Base-by-base conservation (phyloP, 2,329 filamentous ascomycete species). In the Fusarium sp. region DNA sequence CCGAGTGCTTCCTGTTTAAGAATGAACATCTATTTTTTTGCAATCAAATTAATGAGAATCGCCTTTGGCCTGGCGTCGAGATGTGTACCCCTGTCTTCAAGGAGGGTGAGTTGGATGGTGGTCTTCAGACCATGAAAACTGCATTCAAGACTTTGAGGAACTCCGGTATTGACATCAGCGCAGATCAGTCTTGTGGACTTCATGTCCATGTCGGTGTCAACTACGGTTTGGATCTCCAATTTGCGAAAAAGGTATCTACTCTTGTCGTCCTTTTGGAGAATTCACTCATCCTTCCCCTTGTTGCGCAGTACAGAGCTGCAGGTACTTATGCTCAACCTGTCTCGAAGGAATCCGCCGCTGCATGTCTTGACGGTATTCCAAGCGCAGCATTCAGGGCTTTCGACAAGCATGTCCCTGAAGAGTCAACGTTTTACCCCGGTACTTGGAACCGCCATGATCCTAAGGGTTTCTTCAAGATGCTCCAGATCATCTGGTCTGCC, bases 161-260 rank as follows among this genome's bases (percentile, higher is more conserved):
- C 14, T 55, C 66, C 2, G 56, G 27, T 3, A 16, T 56, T 14
- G 14, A 61, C 0, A 72, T 75, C 14, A 45, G n/a, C 0, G 68
- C 59, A 2, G 70, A 77, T 45, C 46, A 50, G 5, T 61, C 56
- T 4, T 77, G 76, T 20, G 74, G 76, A 5, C 59, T 77, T 34
- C 74, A 77, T 29, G 51, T 77, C 6, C 75, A 77, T 12, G 65
- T 77, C 3, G 75, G 76, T 12, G 53, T 71, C 12, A 59, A 66
- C 16, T 40, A 22, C 2, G 76, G 74, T 20, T 73, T 77, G 70
- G 68, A 53, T 1, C 50, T 77, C 6, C 34, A 56, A 1, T 46
- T 74, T 4, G 74, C 74, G 3, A 70, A 77, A 24, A 77, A 70
- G 55, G 60, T 76, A 18, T 42, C 68, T 1, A 74, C 76, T 0